Evolutionary conservation across 2,329 filamentous ascomycete genomes (phyloP), one percentile per base, ranked within the genome.

Genomic region (Ophiostoma novo-ulmi): DNA sequence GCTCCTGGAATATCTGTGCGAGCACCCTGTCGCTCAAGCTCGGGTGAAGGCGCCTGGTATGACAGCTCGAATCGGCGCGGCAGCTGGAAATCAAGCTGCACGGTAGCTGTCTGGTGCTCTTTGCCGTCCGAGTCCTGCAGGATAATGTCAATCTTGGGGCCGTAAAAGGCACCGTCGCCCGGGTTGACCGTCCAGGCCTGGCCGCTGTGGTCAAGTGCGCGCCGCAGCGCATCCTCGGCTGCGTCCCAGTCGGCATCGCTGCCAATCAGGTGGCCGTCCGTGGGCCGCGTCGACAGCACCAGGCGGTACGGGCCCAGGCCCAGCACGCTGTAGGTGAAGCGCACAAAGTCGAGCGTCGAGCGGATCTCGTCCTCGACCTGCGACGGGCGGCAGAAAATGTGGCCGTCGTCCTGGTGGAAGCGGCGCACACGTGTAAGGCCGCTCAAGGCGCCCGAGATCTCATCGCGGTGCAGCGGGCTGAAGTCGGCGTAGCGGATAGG

Each of bases 341-440:
- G 85, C 68, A 94, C 88, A 78, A 95, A 94, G 48, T 89, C 87
- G 65, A 95, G 80, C 1, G 91, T 92, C 72, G 86, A 86, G 70
- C 85, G 84, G 71, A 95, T 94, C 80, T 95, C 92, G 3, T 86
- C 82, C 74, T 88, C 83, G 71, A 94, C 91, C 79, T 95, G 92
- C 66, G 85, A 83, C 6, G 90, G 91, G 1, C 91, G 87, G 78
- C 93, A 96, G 79, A 97, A 97, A 73, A 97, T 75, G 70, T 99
- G 95, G 2, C 91, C 92, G 79, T 99, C 95, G 76, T 99, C 95
- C 81, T 98, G 94, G 79, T 95, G 91, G 83, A 99, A 98, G 75
- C 94, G 89, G 67, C 95, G 89, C 13, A 98, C 94, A 79, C 95
- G 89, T 2, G 95, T 98, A 73, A 99, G 85, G 44, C 95, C 95